A percentile compares a stretch with the other conserved stretches of the same genome.
Conservation (phyloP, 495 filamentous ascomycete species). For the Trypethelium eluteriae region DNA sequence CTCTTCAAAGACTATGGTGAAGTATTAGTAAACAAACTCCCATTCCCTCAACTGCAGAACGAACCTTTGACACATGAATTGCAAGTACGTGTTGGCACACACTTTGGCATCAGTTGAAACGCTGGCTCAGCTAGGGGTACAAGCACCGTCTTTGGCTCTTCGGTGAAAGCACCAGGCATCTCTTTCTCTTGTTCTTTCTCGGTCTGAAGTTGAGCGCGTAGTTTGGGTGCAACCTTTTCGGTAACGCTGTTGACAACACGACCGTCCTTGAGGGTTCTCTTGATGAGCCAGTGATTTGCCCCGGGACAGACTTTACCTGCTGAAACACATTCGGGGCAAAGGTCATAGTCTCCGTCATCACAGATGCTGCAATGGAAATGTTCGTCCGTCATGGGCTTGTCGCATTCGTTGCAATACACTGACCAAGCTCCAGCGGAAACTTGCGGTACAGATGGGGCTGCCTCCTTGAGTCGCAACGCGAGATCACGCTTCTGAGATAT, state of each 20-base stretch:
- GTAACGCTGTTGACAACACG: slow-evolving; percentile 72
- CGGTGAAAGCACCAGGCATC: slow-evolving; percentile 39
- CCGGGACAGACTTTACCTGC: slow-evolving; percentile 66
- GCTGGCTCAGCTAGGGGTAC: slow-evolving; percentile 23
- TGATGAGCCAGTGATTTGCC: slow-evolving; percentile 85
- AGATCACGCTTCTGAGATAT: slow-evolving; percentile 32
- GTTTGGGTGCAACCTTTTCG: slow-evolving; percentile 63
- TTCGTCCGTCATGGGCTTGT: slow-evolving; percentile 61
- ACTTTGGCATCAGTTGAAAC: slow-evolving; percentile 14
- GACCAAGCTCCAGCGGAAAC: slow-evolving; percentile 39
- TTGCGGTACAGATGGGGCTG: slow-evolving; percentile 30
- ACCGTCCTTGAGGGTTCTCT: slow-evolving; percentile 71
- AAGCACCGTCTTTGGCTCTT: slow-evolving; percentile 31
- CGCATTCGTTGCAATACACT: slow-evolving; percentile 91
- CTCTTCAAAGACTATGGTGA: slow-evolving; percentile 57
- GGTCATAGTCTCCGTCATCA: slow-evolving; percentile 87
- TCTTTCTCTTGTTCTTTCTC: slow-evolving; percentile 32
- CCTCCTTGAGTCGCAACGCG: slow-evolving; percentile 24
- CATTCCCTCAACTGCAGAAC: background rate
- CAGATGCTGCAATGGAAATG: slow-evolving; percentile 96
- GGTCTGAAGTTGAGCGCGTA: slow-evolving; percentile 28
- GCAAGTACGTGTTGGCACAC: slow-evolving; percentile 66
- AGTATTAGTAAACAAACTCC: slow-evolving; percentile 19
- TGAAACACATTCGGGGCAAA: slow-evolving; percentile 74
- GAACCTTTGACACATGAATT: slow-evolving; percentile 79